Percentiles rank a stretch among this genome's conserved stretches.
These are phyloP conservation scores for Themeda triandra DNA, from an alignment of 176 grass and related monocot species.

Conservation along the genomic window DNA sequence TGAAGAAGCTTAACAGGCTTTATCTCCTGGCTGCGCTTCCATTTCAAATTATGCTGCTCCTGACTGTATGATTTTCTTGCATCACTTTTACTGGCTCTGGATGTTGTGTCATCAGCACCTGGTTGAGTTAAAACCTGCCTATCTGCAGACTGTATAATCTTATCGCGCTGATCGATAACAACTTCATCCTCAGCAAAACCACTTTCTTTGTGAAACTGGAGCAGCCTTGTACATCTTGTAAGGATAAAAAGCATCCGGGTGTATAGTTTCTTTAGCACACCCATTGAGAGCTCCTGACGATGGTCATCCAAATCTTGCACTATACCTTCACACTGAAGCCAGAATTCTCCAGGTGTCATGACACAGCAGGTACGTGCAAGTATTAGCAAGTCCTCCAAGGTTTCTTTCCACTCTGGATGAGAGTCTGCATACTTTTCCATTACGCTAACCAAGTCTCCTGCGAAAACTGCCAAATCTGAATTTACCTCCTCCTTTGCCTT, in stretches of 20 bases:
- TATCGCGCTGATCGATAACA: slow-evolving; percentile 69
- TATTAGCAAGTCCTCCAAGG: slow-evolving; percentile 92
- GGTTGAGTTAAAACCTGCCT: slow-evolving; percentile 45
- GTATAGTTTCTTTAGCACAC: slow-evolving; percentile 90
- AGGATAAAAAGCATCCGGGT: slow-evolving; percentile 98
- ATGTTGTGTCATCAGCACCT: slow-evolving; percentile 31
- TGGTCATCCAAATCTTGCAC: slow-evolving; percentile 98
- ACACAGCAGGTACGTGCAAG: slow-evolving; percentile 96
- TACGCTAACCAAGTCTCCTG: slow-evolving; percentile 88
- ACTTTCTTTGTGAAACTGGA: slow-evolving; percentile 97
- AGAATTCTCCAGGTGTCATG: slow-evolving; percentile 91
- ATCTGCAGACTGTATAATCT: slow-evolving; percentile 79
- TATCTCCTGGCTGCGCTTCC: slow-evolving; percentile 98
- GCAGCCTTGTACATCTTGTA: slow-evolving; percentile 94
- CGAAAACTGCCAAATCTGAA: slow-evolving; percentile 92
- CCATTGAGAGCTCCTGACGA: slow-evolving; percentile 85
- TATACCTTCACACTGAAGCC: slow-evolving; percentile 99
- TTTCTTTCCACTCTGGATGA: slow-evolving; percentile 99
- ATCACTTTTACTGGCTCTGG: slow-evolving; percentile 47
- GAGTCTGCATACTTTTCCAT: slow-evolving; percentile 95
- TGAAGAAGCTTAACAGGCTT: slow-evolving; percentile 66
- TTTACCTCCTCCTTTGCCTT: slow-evolving; percentile 99
- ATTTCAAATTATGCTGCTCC: slow-evolving; percentile 91
- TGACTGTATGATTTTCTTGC: slow-evolving; percentile 96
- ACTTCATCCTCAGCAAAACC: slow-evolving; percentile 91